phyloP scores from a whole-genome alignment of 495 filamentous ascomycete genomes.

The Xylaria longipes region DNA sequence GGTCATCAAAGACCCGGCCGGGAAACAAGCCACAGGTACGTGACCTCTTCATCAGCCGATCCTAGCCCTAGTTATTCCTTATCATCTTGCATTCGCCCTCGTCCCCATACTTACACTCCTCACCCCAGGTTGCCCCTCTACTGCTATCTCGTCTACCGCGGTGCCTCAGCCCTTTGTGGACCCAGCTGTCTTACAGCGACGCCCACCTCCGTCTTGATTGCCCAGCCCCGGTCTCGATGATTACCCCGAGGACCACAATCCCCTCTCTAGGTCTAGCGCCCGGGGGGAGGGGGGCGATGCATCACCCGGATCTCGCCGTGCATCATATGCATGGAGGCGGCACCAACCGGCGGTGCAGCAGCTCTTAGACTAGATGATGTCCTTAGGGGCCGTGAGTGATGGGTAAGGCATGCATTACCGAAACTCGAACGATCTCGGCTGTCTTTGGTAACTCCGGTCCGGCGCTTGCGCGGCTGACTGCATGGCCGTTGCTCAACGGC shows the following conservation, averaged over 20 bases:
- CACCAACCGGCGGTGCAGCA: background rate
- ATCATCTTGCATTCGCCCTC: background rate
- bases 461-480: background rate
- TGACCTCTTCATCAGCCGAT: constrained; percentile 5
- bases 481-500: background rate
- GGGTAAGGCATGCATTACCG: constrained; percentile 7
- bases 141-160: constrained; percentile 44
- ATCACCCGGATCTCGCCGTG: background rate
- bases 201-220: constrained; percentile 1
- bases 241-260: background rate
- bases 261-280: background rate
- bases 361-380: background rate
- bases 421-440: background rate
- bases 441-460: constrained; percentile 2
- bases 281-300: background rate
- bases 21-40: constrained; percentile 32
- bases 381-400: background rate
- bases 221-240: background rate
- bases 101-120: constrained; percentile 11
- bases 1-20: constrained; percentile 33
- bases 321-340: background rate
- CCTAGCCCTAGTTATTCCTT: background rate
- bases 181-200: constrained; percentile 43
- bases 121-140: constrained; percentile 25
- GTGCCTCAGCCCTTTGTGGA: constrained; percentile 51